Evolutionary conservation across 2,329 filamentous ascomycete species (phyloP).

Genomic region (Knufia petricola): DNA sequence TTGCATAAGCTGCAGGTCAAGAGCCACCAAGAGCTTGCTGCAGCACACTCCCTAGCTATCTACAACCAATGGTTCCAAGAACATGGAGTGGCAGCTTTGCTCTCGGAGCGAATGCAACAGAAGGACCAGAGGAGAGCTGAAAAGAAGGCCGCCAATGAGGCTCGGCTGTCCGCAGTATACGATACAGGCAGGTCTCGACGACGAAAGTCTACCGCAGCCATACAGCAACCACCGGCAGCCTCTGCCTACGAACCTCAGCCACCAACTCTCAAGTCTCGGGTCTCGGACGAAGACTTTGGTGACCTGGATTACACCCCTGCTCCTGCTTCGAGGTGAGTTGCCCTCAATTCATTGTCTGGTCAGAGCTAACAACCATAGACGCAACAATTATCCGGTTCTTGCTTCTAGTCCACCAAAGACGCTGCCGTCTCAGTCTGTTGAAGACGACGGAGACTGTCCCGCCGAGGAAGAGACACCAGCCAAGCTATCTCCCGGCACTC

Average conservation of each 20-base stretch:
- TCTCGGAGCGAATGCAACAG: constrained; percentile 66
- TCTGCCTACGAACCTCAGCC: constrained; percentile 1
- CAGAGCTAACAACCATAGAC: constrained; percentile 13
- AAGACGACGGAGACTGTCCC: constrained; percentile 2
- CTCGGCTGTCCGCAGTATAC: not conserved
- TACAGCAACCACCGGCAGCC: not conserved
- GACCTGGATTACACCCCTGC: constrained; percentile 18
- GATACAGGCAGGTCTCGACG: not conserved
- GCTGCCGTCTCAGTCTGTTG: not conserved
- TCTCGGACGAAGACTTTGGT: not conserved
- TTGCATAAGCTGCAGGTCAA: constrained; percentile 73
- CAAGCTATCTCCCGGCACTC: constrained; percentile 14
- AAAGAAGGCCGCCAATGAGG: constrained; percentile 4
- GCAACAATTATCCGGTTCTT: constrained; percentile 15
- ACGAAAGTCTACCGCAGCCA: not conserved
- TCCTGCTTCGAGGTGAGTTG: constrained; percentile 13
- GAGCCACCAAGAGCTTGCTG: constrained; percentile 56
- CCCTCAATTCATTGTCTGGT: not conserved
- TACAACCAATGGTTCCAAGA: constrained; percentile 72
- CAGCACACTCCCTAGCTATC: constrained; percentile 51
- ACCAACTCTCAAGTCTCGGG: not conserved
- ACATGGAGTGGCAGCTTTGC: constrained; percentile 60
- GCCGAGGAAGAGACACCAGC: constrained; percentile 9
- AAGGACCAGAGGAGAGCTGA: constrained; percentile 60
- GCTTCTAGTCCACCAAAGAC: constrained; percentile 1